phyloP scores from a whole-genome alignment of 139 green algal species.

The Chlamydomonas asymmetrica region DNA sequence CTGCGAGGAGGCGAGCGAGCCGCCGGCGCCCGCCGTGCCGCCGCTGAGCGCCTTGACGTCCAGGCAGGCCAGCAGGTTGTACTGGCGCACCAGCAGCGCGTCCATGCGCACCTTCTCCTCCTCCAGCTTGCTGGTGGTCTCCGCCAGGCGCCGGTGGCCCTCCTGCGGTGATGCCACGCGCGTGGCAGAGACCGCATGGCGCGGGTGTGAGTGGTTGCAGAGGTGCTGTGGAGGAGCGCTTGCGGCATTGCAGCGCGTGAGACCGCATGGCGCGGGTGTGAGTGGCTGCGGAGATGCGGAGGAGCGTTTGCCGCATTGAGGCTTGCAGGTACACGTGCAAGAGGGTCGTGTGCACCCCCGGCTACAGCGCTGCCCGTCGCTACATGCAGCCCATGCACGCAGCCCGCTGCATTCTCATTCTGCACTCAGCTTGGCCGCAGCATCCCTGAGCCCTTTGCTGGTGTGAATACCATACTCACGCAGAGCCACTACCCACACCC shows the following conservation, averaged over 20 bases:
- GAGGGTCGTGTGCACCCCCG: background rate
- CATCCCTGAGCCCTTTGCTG: background rate
- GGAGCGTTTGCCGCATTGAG: background rate
- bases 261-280: background rate
- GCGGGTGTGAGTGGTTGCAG: background rate
- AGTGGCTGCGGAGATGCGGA: background rate
- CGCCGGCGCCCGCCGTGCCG: too few species aligned
- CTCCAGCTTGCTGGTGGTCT: constrained; percentile 44
- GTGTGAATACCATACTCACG: background rate
- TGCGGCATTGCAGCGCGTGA: background rate
- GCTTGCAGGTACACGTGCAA: background rate
- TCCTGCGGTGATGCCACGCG: constrained; percentile 5
- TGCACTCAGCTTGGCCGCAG: background rate
- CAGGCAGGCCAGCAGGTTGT: constrained; percentile 53
- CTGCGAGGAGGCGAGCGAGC: too few species aligned
- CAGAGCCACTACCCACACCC: background rate
- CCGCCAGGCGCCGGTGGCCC: constrained; percentile 35
- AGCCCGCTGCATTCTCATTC: background rate
- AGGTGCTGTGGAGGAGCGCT: background rate
- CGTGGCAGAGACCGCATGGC: background rate
- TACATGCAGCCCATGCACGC: background rate
- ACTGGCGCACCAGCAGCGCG: constrained; percentile 53
- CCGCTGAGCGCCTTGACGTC: too few species aligned
- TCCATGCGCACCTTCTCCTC: constrained; percentile 56
- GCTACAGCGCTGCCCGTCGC: background rate